phyloP scores from a whole-genome alignment of 2,329 filamentous ascomycete genomes.

The Neobulgaria alba region DNA sequence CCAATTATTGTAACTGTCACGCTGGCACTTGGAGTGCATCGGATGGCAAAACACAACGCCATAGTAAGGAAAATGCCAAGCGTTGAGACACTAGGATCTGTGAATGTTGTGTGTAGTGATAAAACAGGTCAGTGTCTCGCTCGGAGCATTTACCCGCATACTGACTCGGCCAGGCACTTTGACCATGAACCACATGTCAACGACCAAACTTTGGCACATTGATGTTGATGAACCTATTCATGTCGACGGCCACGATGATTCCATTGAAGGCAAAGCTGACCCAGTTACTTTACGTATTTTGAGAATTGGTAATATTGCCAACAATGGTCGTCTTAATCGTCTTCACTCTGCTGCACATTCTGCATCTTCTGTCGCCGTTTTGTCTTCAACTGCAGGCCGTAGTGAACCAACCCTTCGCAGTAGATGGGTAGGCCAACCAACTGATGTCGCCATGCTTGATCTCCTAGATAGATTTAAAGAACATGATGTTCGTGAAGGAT shows the following conservation, averaged over 20 bases:
- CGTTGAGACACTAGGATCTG: constrained; percentile 94
- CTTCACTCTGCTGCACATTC: constrained; percentile 62
- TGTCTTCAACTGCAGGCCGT: constrained; percentile 70
- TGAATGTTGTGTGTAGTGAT: constrained; percentile 98
- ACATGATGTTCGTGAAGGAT: constrained; percentile 79
- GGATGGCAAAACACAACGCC: constrained; percentile 91
- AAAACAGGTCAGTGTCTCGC: constrained; percentile 62
- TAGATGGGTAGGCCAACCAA: constrained; percentile 93
- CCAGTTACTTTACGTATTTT: constrained; percentile 72
- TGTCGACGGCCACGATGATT: constrained; percentile 44
- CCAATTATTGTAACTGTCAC: constrained; percentile 99
- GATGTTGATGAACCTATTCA: constrained; percentile 47
- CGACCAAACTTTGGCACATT: constrained; percentile 94
- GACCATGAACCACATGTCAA: constrained; percentile 97
- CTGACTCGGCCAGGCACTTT: constrained; percentile 56
- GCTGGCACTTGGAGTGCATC: constrained; percentile 83
- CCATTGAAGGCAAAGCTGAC: constrained; percentile 51
- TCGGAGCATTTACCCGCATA: neutral
- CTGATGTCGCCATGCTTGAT: constrained; percentile 94
- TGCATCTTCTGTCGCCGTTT: constrained; percentile 63
- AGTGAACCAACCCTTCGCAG: constrained; percentile 55
- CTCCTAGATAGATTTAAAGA: constrained; percentile 85
- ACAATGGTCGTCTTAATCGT: constrained; percentile 77
- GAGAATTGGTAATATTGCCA: constrained; percentile 91
- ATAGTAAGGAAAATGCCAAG: constrained; percentile 95